Evolutionary conservation across 306 rosid species (phyloP).

Genomic region (Ceratonia siliqua): DNA sequence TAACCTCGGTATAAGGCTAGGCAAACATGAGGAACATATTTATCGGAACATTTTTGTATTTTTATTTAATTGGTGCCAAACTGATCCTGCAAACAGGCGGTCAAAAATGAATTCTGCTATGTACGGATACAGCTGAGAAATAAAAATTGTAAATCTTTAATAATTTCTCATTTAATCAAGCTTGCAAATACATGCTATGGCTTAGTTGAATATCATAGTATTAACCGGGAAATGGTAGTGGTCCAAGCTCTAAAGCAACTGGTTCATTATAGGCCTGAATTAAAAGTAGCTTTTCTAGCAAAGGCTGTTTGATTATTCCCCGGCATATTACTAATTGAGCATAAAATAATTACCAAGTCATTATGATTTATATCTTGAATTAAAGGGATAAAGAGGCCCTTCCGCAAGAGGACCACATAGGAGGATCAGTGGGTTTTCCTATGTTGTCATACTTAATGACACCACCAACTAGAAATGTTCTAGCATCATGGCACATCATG

Average conservation of each 20-base stretch:
- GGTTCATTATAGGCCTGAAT: not conserved
- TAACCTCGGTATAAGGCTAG: no score
- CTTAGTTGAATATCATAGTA: not conserved
- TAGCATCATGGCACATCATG: conserved; percentile 45
- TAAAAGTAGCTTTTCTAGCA: conserved; percentile 37
- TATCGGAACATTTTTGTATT: no score
- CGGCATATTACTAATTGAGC: conserved; percentile 2
- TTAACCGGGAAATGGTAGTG: not conserved
- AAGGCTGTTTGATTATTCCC: conserved; percentile 40
- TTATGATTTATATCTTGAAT: conserved; percentile 25
- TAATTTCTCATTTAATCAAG: not conserved
- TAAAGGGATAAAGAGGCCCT: conserved; percentile 29
- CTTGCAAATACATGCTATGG: not conserved
- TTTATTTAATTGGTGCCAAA: no score
- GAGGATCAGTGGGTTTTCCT: conserved; percentile 37
- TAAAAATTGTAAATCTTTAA: not conserved
- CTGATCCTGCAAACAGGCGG: no score
- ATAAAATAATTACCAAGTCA: conserved; percentile 30
- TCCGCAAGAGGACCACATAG: conserved; percentile 46
- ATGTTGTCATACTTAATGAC: conserved; percentile 39
- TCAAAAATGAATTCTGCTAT: not conserved
- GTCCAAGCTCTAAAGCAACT: conserved; percentile 8
- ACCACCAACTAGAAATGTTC: conserved; percentile 45
- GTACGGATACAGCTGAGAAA: not conserved
- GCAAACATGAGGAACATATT: no score